Evolutionary conservation across 78 protist species (phyloP).

Genomic region (Salpingoeca rosetta): DNA sequence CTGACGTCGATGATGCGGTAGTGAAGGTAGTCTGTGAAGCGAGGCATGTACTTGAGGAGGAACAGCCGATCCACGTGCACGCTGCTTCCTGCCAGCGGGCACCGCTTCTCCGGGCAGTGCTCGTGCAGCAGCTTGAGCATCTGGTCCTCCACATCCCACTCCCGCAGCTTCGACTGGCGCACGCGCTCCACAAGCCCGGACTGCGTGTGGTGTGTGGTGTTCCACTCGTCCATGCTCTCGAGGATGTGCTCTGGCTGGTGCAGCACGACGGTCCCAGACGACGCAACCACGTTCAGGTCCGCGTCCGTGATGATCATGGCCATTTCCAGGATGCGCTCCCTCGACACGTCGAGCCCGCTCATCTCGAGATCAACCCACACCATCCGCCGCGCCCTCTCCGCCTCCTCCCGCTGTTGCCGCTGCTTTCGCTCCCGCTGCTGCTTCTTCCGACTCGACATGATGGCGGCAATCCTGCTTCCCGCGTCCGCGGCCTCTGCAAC

Average conservation of each 20-base stretch:
- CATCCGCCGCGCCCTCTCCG: no score
- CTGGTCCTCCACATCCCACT: constrained; percentile 20
- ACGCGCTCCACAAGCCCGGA: constrained; percentile 31
- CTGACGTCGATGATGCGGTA: constrained; percentile 44
- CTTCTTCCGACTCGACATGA: no score
- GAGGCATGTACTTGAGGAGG: constrained; percentile 37
- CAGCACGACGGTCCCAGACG: constrained; percentile 15
- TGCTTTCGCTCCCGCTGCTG: no score
- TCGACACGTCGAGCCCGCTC: constrained; percentile 45
- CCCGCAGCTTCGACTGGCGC: constrained; percentile 31
- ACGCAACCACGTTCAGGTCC: constrained; percentile 28
- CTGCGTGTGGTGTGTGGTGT: constrained; percentile 39
- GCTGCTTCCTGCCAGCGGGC: constrained; percentile 39
- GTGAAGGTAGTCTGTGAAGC: constrained; percentile 26
- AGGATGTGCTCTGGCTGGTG: constrained; percentile 5
- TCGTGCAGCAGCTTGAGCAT: constrained; percentile 33
- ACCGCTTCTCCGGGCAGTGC: constrained; percentile 6
- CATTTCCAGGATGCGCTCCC: constrained; percentile 38
- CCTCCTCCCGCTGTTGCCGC: no score
- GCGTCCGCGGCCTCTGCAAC: no score
- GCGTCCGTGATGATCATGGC: constrained; percentile 40
- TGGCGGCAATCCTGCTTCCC: no score
- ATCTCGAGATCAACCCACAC: constrained; percentile 57
- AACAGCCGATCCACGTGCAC: constrained; percentile 31
- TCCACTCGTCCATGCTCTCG: constrained; percentile 42